Base-by-base conservation (phyloP, 2,329 filamentous ascomycete species). In the Zymoseptoria ardabiliae region DNA sequence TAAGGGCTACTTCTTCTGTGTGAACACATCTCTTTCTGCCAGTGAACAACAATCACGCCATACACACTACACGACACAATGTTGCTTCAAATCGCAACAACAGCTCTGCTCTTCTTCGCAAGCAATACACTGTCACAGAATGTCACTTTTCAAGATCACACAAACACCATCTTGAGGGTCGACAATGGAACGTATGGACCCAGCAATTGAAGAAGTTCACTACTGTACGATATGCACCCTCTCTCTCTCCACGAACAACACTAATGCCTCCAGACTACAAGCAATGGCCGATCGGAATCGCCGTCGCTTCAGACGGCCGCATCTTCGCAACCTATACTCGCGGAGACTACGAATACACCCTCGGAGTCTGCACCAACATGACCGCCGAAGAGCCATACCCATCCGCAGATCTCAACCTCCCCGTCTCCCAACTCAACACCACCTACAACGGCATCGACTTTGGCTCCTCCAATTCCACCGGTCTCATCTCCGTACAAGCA, bases 121-220 rank as follows among this genome's bases (percentile, higher is more conserved):
- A 25, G 53, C 19, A 57, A 30, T 45, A 61, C 59, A 17, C n/a
- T 61, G 9, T 65, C 67, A 5, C 66, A 68, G 52, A 25, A 50
- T 17, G 50, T 67, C 51, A 65, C 66, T 2, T 69, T 60, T 35
- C 65, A 70, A 28, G 68, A 72, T 53, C 58, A 60, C 11, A 57
- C 62, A 53, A 59, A 63, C n/a, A 72, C 73, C 2, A 69, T 70
- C 35, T 64, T 81, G 1, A 71, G 77, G 35, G 70, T 76, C 6
- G 77, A 81, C 62, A 76, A 76, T 57, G 78, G 78, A n/a, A 76
- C 75, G 2, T 79, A 78, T 53, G 78, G 78, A 2, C 78, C 78
- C 78, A 0, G 63, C 70, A 1, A 68, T 81, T 3, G 79, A 81
- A 62, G 78, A 81, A 62, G 74, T 76, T 45, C 77, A 81, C 63